phyloP scores from a whole-genome alignment of 768 basidiomycete species.

The Tylopilus sp. region DNA sequence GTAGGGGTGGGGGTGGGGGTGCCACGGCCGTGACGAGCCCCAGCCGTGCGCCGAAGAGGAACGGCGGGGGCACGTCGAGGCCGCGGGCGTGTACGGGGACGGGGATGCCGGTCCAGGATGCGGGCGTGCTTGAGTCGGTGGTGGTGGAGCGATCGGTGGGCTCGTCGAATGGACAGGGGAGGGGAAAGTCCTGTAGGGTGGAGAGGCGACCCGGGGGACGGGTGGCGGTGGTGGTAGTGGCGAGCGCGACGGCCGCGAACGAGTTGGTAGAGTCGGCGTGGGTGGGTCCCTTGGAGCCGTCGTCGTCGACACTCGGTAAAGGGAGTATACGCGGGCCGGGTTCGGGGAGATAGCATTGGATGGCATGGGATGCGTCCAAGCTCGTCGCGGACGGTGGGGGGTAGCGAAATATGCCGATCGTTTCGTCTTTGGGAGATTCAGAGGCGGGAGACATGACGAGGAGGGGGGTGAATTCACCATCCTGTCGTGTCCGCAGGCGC shows the following conservation, averaged over 20 bases:
- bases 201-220: slow-evolving; percentile 12
- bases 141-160: background rate
- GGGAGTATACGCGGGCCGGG: slow-evolving; percentile 2
- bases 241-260: slow-evolving; percentile 20
- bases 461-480: slow-evolving; percentile 23
- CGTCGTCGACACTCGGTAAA: background rate
- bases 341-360: background rate
- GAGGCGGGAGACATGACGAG: slow-evolving; percentile 14
- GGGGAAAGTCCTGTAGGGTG: slow-evolving; percentile 11
- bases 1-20: no score
- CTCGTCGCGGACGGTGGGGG: background rate
- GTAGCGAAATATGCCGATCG: background rate
- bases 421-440: background rate
- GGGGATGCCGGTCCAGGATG: background rate
- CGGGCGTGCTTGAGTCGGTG: no score
- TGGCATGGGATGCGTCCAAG: background rate
- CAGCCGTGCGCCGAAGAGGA: slow-evolving; percentile 2
- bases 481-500: slow-evolving; percentile 4
- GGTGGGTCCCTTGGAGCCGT: background rate
- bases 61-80: slow-evolving; percentile 10
- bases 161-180: slow-evolving; percentile 22
- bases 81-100: slow-evolving; percentile 19
- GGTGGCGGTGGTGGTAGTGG: background rate
- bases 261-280: slow-evolving; percentile 14
- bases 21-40: no score